Base-by-base conservation (phyloP, 139 green algal species). In the Parachlorella kessleri region DNA sequence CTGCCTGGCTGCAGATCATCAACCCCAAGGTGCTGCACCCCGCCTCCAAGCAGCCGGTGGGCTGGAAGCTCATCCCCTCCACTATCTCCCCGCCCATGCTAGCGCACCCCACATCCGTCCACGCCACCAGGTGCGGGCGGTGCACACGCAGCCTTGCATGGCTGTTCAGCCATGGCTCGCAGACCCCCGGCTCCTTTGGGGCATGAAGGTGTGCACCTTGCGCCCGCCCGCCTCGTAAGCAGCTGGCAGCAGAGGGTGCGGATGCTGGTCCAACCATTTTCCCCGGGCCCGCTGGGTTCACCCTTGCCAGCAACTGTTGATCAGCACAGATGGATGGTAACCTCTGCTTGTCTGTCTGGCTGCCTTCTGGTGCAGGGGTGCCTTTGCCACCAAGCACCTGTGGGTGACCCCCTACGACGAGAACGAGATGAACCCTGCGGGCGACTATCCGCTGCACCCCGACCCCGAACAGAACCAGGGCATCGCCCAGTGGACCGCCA, bases 371-470 rank as follows among this genome's bases (percentile, higher is more conserved):
- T 59, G 48, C 48, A 59, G 48, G 48, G 48, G 48, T 59, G 70
- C 79, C 38, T 97, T 97, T 85, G 94, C 94, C 35, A 91, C 84
- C 53, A 91, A 92, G 78, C 82, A 91, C 71, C 77, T 95, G 38
- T 95, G 89, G 86, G 93, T 97, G 33, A 97, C 93, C 0, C 86
- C 86, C 1, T 78, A 97, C 80, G 66, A 37, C 24, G 92, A 96
- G 39, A 75, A 74, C 9, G 87, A 97, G 84, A 79, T 82, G 39
- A 96, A 80, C 59, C 88, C 93, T 1, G 88, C 93, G 28, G 93
- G 93, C 3, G 85, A 94, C 48, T 93, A 92, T 81, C 90, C 94
- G n/a, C 83, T 94, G 54, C 85, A 94, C 76, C 76, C 76, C 68
- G 53, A 75, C 42, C 75, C 75, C 8, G 42, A 68, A 5, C 35